Conservation (phyloP, 2,329 filamentous ascomycete species). For the Aspergillus clavatus region DNA sequence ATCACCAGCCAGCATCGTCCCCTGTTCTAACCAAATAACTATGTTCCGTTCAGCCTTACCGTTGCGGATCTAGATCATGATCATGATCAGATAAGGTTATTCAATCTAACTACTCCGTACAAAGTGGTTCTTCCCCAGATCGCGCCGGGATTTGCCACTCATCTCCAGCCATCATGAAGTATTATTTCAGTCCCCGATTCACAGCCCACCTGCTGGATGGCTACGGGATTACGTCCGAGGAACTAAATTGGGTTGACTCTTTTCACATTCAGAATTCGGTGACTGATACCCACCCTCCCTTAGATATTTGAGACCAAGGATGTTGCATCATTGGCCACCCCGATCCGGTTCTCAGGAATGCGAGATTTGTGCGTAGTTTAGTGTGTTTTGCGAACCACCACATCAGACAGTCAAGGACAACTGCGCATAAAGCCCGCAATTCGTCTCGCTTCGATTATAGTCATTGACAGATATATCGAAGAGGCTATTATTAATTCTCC, state of each 20-base stretch:
- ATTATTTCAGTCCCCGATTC: not conserved
- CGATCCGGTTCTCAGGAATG: constrained; percentile 13
- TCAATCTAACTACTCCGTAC: too few relatives aligned
- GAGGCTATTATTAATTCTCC: not conserved
- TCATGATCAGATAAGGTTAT: not conserved
- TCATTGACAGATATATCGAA: not conserved
- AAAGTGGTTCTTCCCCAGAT: too few relatives aligned
- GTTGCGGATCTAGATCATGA: not conserved
- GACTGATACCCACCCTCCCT: not conserved
- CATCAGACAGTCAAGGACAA: not conserved
- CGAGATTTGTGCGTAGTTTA: constrained; percentile 35
- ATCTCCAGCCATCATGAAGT: not conserved
- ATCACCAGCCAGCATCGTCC: too few relatives aligned
- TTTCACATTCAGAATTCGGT: not conserved
- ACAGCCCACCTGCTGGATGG: not conserved
- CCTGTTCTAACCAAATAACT: too few relatives aligned
- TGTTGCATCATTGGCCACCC: not conserved
- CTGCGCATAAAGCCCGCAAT: constrained; percentile 33
- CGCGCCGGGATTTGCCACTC: not conserved
- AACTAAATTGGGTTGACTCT: not conserved
- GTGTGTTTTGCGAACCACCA: constrained; percentile 2
- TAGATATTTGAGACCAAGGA: not conserved
- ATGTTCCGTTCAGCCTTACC: too few relatives aligned
- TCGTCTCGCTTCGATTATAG: constrained; percentile 11
- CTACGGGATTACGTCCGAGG: too few relatives aligned